Evolutionary conservation across 164 flowering plant species (phyloP), one percentile per base, ranked within the genome.

Genomic region (Kalanchoe fedtschenkoi): DNA sequence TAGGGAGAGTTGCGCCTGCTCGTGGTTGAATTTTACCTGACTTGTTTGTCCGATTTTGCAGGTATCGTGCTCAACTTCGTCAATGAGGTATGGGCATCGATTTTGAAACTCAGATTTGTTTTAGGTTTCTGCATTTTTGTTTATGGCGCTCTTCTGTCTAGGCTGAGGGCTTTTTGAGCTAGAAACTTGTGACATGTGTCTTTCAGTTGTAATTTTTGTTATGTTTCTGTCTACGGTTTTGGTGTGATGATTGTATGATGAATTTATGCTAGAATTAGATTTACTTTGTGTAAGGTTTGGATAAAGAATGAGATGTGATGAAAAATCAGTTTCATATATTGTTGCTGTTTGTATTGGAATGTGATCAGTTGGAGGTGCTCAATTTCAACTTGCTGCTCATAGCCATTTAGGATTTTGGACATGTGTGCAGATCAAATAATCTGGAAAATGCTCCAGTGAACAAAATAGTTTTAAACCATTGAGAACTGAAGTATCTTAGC

Each of bases 51-150:
- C 11, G 61, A 19, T 32, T 58, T 16, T 69, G 62, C 85, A 87
- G 92, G 79, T 34, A 86, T 91, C 63, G 96, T 91, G 68, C 86
- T 89, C 69, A 89, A 78, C 74, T 91, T 74, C 82, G 84, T 91
- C 17, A 91, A 85, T 61, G 95, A 91, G 95, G 98, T 91, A 73
- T 60, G 21, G 19, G 1, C 17, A 14, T 15, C 16, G 34, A 24
- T 22, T 24, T 61, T 24, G n/a, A 26, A 41, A 14, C n/a, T 24
- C 13, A 39, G 7, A 22, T n/a, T n/a, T n/a, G n/a, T n/a, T n/a
- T n/a, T n/a, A n/a, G n/a, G n/a, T n/a, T n/a, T n/a, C n/a, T n/a
- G n/a, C n/a, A 28, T 0, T 21, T 38, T 28, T 0, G 26, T 21
- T 16, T 33, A 34, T 32, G 55, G n/a, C 33, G 57, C 39, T 7